Evolutionary conservation across 768 basidiomycete genomes (phyloP).

Genomic region (Melanogaster broomeanus): DNA sequence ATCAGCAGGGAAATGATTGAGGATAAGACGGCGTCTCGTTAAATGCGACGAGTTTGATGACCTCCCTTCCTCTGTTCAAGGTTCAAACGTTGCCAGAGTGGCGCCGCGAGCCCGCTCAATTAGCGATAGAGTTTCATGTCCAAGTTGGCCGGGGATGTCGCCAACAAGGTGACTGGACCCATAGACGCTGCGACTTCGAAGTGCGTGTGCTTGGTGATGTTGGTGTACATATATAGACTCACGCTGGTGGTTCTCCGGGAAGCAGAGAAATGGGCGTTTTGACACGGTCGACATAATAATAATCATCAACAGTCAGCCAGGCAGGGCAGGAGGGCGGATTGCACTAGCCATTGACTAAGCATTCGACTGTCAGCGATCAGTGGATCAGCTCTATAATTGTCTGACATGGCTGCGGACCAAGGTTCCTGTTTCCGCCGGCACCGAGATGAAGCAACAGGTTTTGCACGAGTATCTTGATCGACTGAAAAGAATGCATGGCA

Average conservation of each 20-base stretch:
- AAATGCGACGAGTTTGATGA: conserved; percentile 14
- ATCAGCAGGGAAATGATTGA: conserved; percentile 25
- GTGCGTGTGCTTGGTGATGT: conserved; percentile 10
- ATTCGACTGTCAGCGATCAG: conserved; percentile 9
- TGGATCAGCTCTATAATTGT: conserved; percentile 11
- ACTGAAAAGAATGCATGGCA: conserved; percentile 2
- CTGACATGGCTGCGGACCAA: conserved; percentile 19
- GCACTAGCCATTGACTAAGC: conserved; percentile 9
- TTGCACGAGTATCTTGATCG: background rate
- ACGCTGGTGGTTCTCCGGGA: conserved; percentile 9
- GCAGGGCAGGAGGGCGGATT: background rate
- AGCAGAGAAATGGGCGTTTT: conserved; percentile 3
- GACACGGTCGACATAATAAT: conserved; percentile 10
- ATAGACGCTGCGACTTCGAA: conserved; percentile 15
- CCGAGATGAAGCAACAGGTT: conserved; percentile 19
- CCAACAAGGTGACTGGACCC: conserved; percentile 5
- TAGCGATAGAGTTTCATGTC: conserved; percentile 13
- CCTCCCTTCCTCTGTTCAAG: background rate
- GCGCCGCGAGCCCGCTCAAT: conserved; percentile 18
- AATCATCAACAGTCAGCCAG: conserved; percentile 2
- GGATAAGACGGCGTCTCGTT: conserved; percentile 27
- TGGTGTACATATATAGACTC: conserved; percentile 9
- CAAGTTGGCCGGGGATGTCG: conserved; percentile 18
- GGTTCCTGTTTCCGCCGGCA: no score
- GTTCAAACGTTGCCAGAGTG: background rate